Evolutionary conservation across 306 rosid genomes (phyloP).

Genomic region (Herpetospermum pedunculosum): DNA sequence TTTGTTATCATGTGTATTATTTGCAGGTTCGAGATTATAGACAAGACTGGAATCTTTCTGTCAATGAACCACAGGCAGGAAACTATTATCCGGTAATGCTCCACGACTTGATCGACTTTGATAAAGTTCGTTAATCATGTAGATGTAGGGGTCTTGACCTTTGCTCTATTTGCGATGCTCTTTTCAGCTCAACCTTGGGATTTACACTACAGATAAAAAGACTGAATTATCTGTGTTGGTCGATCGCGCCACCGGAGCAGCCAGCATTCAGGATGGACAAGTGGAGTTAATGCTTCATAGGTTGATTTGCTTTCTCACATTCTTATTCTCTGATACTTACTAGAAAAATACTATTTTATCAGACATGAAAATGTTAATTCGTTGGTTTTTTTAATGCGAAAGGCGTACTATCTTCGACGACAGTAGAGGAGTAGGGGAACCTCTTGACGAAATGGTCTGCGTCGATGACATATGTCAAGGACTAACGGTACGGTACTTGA

Average conservation of each 20-base stretch:
- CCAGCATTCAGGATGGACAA: constrained; percentile 74
- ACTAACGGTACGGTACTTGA: constrained; percentile 18
- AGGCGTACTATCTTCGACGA: constrained; percentile 62
- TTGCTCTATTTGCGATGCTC: background rate
- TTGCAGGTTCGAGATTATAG: constrained; percentile 68
- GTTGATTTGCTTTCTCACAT: constrained; percentile 25
- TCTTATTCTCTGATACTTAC: background rate
- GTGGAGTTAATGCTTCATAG: constrained; percentile 89
- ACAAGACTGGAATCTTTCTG: constrained; percentile 69
- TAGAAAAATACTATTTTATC: background rate
- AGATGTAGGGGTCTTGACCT: background rate
- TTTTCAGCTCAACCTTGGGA: constrained; percentile 76
- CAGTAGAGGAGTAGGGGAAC: constrained; percentile 60
- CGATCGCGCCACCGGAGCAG: constrained; percentile 83
- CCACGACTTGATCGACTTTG: background rate
- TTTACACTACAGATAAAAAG: constrained; percentile 48
- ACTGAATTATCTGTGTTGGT: constrained; percentile 74
- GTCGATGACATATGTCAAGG: constrained; percentile 18
- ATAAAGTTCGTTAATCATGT: background rate
- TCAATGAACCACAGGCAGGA: constrained; percentile 80
- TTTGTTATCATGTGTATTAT: constrained; percentile 2
- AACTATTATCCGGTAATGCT: constrained; percentile 80
- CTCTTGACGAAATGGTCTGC: constrained; percentile 76
- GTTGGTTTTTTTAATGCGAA: constrained; percentile 4
- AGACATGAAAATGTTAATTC: background rate